Evolutionary conservation across 1,139 yeast genomes (phyloP).

Genomic region (Pneumocystis sp.): DNA sequence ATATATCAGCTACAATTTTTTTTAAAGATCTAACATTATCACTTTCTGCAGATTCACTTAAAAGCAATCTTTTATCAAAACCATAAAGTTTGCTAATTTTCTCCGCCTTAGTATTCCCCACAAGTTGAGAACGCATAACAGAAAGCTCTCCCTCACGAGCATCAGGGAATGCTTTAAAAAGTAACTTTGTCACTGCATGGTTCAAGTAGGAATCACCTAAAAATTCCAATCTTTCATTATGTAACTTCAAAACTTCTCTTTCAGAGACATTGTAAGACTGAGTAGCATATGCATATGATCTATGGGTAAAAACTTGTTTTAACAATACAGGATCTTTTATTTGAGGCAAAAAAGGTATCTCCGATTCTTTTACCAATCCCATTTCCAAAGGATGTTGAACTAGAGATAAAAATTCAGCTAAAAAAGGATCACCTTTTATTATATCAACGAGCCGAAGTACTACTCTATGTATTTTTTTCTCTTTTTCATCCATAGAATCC

Average conservation of each 20-base stretch:
- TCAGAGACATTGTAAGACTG: slow-evolving; percentile 3
- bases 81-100: slow-evolving; percentile 61
- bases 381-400: neutral
- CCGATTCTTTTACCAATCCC: slow-evolving; percentile 5
- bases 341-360: slow-evolving; percentile 55
- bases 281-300: slow-evolving; percentile 40
- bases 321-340: slow-evolving; percentile 45
- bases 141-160: slow-evolving; percentile 76
- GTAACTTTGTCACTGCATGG: slow-evolving; percentile 50
- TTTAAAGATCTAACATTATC: slow-evolving; percentile 16
- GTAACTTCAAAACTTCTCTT: slow-evolving; percentile 20
- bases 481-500: neutral
- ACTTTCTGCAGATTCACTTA: slow-evolving; percentile 29
- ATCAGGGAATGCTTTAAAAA: slow-evolving; percentile 50
- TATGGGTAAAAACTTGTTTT: slow-evolving; percentile 68
- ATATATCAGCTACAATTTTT: slow-evolving; percentile 59
- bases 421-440: neutral
- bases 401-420: slow-evolving; percentile 19
- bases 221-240: slow-evolving; percentile 85
- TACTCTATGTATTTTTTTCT: neutral
- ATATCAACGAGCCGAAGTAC: neutral
- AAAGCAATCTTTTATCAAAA: slow-evolving; percentile 44
- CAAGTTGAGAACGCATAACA: slow-evolving; percentile 50
- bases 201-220: slow-evolving; percentile 83
- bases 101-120: slow-evolving; percentile 58